phyloP scores from a whole-genome alignment of 352 stramenopile species.

The Saprolegnia parasitica region DNA sequence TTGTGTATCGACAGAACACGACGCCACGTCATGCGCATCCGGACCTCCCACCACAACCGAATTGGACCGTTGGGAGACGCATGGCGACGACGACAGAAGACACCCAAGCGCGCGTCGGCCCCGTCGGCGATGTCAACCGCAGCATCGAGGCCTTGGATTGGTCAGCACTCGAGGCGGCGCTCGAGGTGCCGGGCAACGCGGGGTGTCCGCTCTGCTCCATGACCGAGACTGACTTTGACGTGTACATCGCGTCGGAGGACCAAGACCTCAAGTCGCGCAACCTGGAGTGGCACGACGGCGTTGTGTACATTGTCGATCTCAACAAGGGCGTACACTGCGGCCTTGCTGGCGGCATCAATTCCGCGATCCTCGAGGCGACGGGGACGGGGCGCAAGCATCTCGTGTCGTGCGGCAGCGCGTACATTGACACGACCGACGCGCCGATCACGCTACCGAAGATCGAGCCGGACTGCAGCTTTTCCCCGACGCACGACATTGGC shows the following conservation, averaged over 20 bases:
- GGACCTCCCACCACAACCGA: no score
- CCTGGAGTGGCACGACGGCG: conserved; percentile 30
- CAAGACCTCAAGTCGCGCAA: conserved; percentile 27
- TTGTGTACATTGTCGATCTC: conserved; percentile 31
- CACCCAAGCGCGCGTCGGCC: no score
- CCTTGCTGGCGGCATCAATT: conserved; percentile 1
- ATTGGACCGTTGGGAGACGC: no score
- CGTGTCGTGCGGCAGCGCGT: conserved; percentile 15
- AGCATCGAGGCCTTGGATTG: no score
- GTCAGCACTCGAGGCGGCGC: no score
- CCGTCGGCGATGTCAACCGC: no score
- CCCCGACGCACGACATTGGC: conserved; percentile 21
- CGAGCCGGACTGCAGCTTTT: conserved; percentile 31
- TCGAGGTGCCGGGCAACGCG: no score
- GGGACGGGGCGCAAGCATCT: conserved; percentile 19
- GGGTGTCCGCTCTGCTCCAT: no score
- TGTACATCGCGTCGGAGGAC: conserved; percentile 19
- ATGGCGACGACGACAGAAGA: no score
- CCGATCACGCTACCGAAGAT: conserved; percentile 8
- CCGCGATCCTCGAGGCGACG: conserved; percentile 19
- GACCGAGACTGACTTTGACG: no score
- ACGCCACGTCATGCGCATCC: no score
- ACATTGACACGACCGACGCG: conserved; percentile 11
- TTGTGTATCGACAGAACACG: no score
- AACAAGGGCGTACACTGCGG: conserved; percentile 4